Percentiles rank a stretch among this genome's conserved stretches.
Evolutionary conservation across 305 asterid genomes (phyloP).

Genomic region (Lippia alba): DNA sequence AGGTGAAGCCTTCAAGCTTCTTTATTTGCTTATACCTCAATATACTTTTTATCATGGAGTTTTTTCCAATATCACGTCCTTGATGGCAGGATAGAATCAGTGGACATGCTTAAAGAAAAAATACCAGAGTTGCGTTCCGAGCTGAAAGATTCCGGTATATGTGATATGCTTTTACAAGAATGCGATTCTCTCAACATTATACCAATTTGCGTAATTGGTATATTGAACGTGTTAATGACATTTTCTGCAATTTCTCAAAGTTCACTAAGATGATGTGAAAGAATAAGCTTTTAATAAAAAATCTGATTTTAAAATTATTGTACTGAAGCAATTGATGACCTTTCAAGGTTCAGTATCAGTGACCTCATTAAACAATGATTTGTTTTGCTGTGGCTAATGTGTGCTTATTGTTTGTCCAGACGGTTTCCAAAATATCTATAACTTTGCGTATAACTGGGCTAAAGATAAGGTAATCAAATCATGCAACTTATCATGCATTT

Average conservation of each 20-base stretch:
- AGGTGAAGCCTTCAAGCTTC: constrained; percentile 29
- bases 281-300: not conserved
- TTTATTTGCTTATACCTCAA: constrained; percentile 2
- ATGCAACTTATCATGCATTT: not conserved
- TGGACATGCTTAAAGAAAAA: constrained; percentile 65
- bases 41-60: constrained; percentile 19
- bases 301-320: not conserved
- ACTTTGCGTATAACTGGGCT: constrained; percentile 77
- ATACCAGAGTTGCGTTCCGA: constrained; percentile 67
- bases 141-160: constrained; percentile 70
- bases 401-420: constrained; percentile 47
- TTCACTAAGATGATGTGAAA: not conserved
- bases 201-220: constrained; percentile 5
- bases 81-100: constrained; percentile 62
- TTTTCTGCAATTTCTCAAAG: constrained; percentile 4
- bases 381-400: constrained; percentile 11
- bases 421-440: constrained; percentile 64
- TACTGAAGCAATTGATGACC: constrained; percentile 6
- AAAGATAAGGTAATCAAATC: constrained; percentile 62
- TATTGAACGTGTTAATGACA: constrained; percentile 2
- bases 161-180: constrained; percentile 13
- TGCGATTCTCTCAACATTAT: not conserved
- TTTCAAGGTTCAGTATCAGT: not conserved
- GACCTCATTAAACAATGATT: not conserved
- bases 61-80: constrained; percentile 27